Base-by-base conservation (phyloP, 768 basidiomycete genomes). In the Mrakia hoshinonis region DNA sequence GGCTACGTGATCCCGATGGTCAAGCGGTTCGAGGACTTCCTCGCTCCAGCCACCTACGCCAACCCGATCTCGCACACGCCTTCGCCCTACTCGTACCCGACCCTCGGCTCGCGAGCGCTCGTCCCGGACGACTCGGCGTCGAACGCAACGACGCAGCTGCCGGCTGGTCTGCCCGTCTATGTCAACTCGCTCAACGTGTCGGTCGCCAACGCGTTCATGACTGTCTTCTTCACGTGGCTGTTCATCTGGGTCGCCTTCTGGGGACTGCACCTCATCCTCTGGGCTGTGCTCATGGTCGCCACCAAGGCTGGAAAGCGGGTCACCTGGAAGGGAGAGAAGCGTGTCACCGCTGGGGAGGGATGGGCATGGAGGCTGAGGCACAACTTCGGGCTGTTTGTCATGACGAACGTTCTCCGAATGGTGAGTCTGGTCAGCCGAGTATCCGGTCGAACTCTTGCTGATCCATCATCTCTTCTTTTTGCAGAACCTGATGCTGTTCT, bases 201-300 rank as follows among this genome's bases (percentile, higher is more conserved):
- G 12, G 88, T 87, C 0, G 89, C 88, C 68, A 94, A 96, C 80
- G 89, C 89, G 9, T 96, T 91, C 81, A 89, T 90, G 85, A 93
- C 91, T 5, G 81, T 87, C n/a, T 94, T 96, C 79, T 81, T 94
- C 54, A 82, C 85, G 60, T 82, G 83, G 12, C 83, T 97, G 75
- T 85, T 91, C 67, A 77, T 90, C 46, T 79, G 87, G 70, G 87
- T 85, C 20, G 84, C 91, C 73, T 80, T 84, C 20, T 54, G 85
- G 18, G 84, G 78, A 0, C 73, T 85, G 5, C 82, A 90, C 67
- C 82, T 78, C 5, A 55, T 89, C 24, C 83, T 83, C 22, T 88
- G 86, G 74, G 81, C 79, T 3, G 55, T 84, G 54, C 75, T 79
- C n/a, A 62, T 82, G 80, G 62, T 62, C 68, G 63, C 60, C 67